Percentiles rank a stretch among this genome's conserved stretches.
Evolutionary conservation across 352 stramenopile genomes (phyloP).

Genomic region (Phytophthora pini): DNA sequence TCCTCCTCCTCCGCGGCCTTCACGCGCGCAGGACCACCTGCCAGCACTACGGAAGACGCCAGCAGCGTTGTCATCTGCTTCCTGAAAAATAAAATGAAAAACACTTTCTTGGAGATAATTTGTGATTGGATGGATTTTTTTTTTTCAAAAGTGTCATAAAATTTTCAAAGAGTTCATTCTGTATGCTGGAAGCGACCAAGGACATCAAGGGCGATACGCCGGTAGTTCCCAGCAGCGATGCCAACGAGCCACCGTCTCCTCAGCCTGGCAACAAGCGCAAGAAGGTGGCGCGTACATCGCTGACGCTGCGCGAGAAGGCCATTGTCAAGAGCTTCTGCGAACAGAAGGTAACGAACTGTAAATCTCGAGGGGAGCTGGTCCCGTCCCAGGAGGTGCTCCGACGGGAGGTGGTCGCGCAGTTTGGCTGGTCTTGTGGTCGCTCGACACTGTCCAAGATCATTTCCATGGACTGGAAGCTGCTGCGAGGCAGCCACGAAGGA

Average conservation of each 20-base stretch:
- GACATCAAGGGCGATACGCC: background rate
- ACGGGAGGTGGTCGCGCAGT: conserved; percentile 55
- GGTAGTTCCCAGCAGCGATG: background rate
- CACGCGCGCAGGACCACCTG: conserved; percentile 23
- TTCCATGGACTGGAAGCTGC: conserved; percentile 64
- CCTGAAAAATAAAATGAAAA: no score
- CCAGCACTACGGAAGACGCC: conserved; percentile 26
- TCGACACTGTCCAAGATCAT: conserved; percentile 84
- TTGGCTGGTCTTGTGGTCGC: conserved; percentile 69
- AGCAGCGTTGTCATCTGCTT: conserved; percentile 26
- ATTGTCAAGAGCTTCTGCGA: conserved; percentile 84
- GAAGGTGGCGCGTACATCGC: conserved; percentile 48
- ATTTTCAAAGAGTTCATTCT: no score
- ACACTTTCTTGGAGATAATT: background rate
- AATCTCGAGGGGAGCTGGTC: conserved; percentile 54
- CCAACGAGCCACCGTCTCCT: background rate
- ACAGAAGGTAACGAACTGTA: conserved; percentile 65
- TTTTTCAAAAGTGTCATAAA: no score
- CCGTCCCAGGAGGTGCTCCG: conserved; percentile 71
- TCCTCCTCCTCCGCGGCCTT: conserved; percentile 73
- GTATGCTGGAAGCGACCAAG: background rate
- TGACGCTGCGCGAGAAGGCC: conserved; percentile 76
- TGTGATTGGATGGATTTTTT: conserved; percentile 8
- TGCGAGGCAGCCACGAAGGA: conserved; percentile 38
- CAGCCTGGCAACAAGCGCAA: conserved; percentile 28